Evolutionary conservation across 805 yeast species (phyloP).

Genomic region (Komagataella phaffii): DNA sequence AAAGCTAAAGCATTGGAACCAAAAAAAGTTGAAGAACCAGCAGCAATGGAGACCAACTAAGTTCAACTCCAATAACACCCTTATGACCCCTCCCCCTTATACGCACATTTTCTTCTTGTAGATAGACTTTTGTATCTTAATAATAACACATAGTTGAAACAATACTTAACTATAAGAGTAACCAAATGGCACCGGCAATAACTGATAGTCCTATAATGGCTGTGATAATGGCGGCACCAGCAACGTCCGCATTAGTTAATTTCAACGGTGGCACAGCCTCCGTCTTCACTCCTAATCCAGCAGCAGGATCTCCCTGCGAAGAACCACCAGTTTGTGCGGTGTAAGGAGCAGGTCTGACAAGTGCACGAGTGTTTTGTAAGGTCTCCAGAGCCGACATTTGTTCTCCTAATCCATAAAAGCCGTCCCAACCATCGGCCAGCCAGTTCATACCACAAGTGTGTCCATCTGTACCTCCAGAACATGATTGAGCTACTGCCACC

Average conservation of each 20-base stretch:
- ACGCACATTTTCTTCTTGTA: not conserved
- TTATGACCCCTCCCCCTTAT: not conserved
- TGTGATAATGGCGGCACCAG: constrained; percentile 63
- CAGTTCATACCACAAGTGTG: constrained; percentile 78
- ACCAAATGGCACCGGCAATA: constrained; percentile 14
- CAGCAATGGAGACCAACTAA: not conserved
- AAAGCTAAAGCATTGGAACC: not conserved
- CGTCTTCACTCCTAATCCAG: constrained; percentile 36
- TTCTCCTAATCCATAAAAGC: constrained; percentile 67
- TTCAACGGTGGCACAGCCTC: constrained; percentile 26
- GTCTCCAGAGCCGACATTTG: constrained; percentile 69
- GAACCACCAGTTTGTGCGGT: constrained; percentile 57
- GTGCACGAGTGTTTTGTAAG: constrained; percentile 29
- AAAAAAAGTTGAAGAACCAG: not conserved
- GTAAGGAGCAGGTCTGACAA: constrained; percentile 39
- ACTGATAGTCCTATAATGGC: constrained; percentile 30
- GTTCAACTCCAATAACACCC: not conserved
- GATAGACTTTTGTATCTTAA: not conserved
- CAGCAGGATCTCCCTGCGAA: constrained; percentile 51
- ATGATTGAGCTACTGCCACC: constrained; percentile 60
- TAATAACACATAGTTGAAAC: not conserved
- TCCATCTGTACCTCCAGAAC: constrained; percentile 78
- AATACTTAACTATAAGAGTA: constrained; percentile 7
- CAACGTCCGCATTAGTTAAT: constrained; percentile 34
- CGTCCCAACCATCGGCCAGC: constrained; percentile 50